These are phyloP conservation scores for Tolypocladium paradoxum DNA, from an alignment of 2,329 filamentous ascomycete species.

Conservation along the genomic window DNA sequence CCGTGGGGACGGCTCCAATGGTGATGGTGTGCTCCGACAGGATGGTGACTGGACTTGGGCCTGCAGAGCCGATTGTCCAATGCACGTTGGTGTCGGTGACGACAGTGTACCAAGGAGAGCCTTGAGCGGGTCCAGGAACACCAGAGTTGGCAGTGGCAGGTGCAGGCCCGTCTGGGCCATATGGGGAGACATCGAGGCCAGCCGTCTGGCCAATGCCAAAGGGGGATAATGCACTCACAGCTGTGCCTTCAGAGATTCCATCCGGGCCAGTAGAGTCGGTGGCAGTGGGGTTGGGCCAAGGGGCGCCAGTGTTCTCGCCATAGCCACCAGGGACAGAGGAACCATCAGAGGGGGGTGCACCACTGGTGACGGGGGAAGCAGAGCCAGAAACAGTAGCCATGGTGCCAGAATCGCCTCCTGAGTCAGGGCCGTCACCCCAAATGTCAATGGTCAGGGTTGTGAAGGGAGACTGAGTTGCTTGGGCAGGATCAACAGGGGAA, in stretches of 20 bases:
- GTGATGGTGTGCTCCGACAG: conserved; percentile 12
- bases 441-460: conserved; percentile 26
- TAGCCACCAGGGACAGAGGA: conserved; percentile 4
- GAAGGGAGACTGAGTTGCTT: conserved; percentile 13
- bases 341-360: conserved; percentile 6
- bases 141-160: conserved; percentile 3
- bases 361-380: conserved; percentile 6
- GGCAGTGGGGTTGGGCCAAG: conserved; percentile 9
- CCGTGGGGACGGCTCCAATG: conserved; percentile 2
- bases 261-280: conserved; percentile 5
- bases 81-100: conserved; percentile 14
- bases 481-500: conserved; percentile 10
- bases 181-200: background rate
- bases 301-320: conserved; percentile 5
- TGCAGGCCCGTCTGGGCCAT: background rate
- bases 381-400: conserved; percentile 5
- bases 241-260: conserved; percentile 5
- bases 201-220: background rate
- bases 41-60: conserved; percentile 10
- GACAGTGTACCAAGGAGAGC: conserved; percentile 7
- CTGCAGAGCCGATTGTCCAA: conserved; percentile 8
- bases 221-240: background rate
- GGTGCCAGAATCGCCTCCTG: conserved; percentile 5
- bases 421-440: conserved; percentile 14
- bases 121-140: background rate